Conservation (phyloP, 192 early-diverging fungal species). For the Spinellus fusiger region DNA sequence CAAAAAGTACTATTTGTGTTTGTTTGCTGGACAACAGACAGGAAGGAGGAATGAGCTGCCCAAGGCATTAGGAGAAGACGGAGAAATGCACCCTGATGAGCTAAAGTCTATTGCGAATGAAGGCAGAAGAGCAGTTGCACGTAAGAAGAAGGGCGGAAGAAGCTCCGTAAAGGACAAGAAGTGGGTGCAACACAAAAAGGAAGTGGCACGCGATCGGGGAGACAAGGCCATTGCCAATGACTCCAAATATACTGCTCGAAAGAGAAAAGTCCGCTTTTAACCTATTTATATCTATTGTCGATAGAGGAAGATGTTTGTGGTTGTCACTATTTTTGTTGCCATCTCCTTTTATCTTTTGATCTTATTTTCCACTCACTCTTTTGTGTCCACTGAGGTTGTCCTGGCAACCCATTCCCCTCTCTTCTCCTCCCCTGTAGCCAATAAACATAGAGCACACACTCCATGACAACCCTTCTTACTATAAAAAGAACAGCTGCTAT, state of each 20-base stretch:
- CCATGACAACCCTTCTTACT: too few species aligned
- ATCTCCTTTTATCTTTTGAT: too few species aligned
- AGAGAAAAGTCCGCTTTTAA: conserved; percentile 82
- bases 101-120: conserved; percentile 36
- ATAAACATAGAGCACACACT: too few species aligned
- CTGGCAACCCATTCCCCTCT: too few species aligned
- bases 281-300: not conserved
- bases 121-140: conserved; percentile 31
- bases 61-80: conserved; percentile 54
- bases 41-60: conserved; percentile 56
- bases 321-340: too few species aligned
- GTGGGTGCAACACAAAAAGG: conserved; percentile 91
- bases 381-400: too few species aligned
- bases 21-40: conserved; percentile 86
- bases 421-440: too few species aligned
- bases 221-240: conserved; percentile 74
- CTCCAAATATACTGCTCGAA: conserved; percentile 93
- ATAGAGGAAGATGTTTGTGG: too few species aligned
- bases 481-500: too few species aligned
- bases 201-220: conserved; percentile 70
- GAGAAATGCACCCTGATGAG: conserved; percentile 37
- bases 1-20: conserved; percentile 93
- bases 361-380: too few species aligned
- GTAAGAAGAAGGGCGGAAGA: conserved; percentile 36
- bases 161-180: conserved; percentile 76